Conservation (phyloP, 2,329 filamentous ascomycete species). For the Dactylellina parvicollis region DNA sequence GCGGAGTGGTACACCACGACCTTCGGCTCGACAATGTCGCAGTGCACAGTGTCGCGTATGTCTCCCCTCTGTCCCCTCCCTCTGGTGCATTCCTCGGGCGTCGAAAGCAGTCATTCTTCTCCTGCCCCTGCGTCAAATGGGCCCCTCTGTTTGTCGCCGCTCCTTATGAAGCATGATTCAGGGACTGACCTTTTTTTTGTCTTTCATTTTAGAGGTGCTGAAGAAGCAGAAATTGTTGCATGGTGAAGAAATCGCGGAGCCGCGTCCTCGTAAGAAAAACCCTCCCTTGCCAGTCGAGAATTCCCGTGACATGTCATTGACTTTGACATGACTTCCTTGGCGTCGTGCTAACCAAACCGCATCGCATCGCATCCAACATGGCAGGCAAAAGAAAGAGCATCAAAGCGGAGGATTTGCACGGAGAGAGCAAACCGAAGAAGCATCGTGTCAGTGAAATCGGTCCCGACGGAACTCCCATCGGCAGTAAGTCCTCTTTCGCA, state of each 20-base stretch:
- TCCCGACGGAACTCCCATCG: slow-evolving; percentile 41
- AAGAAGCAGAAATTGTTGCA: slow-evolving; percentile 54
- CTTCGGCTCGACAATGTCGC: slow-evolving; percentile 52
- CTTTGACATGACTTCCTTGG: slow-evolving; percentile 25
- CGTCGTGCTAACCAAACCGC: slow-evolving; percentile 24
- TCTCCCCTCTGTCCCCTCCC: slow-evolving; percentile 4
- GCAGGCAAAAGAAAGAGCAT: slow-evolving; percentile 51
- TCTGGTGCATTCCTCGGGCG: background rate
- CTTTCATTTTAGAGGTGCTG: slow-evolving; percentile 42
- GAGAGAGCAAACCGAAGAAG: slow-evolving; percentile 47
- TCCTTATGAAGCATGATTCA: background rate
- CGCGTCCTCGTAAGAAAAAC: slow-evolving; percentile 49
- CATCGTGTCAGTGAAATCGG: slow-evolving; percentile 29
- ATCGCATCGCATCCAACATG: background rate
- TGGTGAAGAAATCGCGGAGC: slow-evolving; percentile 53
- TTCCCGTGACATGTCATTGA: slow-evolving; percentile 44
- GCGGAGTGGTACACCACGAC: slow-evolving; percentile 52
- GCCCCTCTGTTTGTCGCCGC: background rate
- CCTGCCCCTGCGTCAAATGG: slow-evolving; percentile 4
- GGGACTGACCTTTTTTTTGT: background rate
- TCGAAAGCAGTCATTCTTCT: background rate
- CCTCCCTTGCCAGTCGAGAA: slow-evolving; percentile 34
- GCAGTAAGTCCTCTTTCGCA: slow-evolving; percentile 19
- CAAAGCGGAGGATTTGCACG: slow-evolving; percentile 32
- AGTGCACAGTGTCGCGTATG: slow-evolving; percentile 53